Conservation (phyloP, 108 stramenopile species). For the Pseudonitzschia pungens region DNA sequence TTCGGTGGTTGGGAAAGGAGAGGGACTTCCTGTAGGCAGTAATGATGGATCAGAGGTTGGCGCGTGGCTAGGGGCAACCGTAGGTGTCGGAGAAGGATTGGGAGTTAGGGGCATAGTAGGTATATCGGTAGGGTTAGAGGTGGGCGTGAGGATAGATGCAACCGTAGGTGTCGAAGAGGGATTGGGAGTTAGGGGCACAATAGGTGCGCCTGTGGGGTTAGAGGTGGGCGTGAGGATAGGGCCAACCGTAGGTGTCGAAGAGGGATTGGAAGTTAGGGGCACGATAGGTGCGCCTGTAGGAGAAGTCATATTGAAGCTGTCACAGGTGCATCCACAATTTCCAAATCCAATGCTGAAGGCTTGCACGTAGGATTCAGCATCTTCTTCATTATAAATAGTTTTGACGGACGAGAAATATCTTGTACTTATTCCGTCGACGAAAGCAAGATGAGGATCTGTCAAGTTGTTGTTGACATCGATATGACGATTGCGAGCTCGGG, state of each 20-base stretch:
- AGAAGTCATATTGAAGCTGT: not conserved
- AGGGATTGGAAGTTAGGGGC: not conserved
- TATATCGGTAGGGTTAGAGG: not conserved
- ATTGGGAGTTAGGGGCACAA: not conserved
- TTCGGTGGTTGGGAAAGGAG: not conserved
- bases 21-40: not conserved
- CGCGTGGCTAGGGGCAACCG: not conserved
- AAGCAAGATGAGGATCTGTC: conserved; percentile 6
- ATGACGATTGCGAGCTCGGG: not conserved
- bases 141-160: not conserved
- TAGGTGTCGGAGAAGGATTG: not conserved
- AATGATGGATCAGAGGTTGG: not conserved
- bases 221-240: not conserved
- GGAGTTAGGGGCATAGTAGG: not conserved
- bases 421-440: conserved; percentile 20
- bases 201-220: not conserved
- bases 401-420: not conserved
- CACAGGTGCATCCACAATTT: conserved; percentile 25
- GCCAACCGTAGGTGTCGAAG: not conserved
- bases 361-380: not conserved
- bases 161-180: not conserved
- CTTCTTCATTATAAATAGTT: not conserved
- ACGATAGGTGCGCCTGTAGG: not conserved
- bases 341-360: conserved; percentile 17
- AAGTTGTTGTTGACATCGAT: not conserved